These are phyloP conservation scores for Aspergillus versicolor DNA, from an alignment of 2,329 filamentous ascomycete genomes.

Conservation along the genomic window DNA sequence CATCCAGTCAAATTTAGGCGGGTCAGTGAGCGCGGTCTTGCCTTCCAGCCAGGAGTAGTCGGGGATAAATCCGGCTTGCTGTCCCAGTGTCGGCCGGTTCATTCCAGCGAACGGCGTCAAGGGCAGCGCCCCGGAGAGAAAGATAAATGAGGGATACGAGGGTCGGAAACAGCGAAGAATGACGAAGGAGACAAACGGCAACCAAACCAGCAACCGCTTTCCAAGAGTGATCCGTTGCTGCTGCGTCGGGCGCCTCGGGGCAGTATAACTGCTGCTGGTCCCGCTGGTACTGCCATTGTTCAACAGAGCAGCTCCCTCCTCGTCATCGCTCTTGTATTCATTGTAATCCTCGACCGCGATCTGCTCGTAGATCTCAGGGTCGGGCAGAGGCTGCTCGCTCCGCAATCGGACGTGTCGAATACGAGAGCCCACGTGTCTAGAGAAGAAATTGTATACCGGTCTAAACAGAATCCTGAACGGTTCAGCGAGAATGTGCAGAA, in stretches of 20 bases:
- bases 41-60: conserved; percentile 23
- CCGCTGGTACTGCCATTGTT: conserved; percentile 1
- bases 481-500: conserved; percentile 25
- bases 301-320: conserved; percentile 18
- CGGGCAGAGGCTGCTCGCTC: conserved; percentile 12
- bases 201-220: conserved; percentile 22
- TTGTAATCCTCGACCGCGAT: conserved; percentile 25
- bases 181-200: conserved; percentile 22
- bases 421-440: neutral
- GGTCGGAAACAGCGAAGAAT: conserved; percentile 29
- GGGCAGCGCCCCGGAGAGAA: conserved; percentile 26
- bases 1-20: conserved; percentile 27
- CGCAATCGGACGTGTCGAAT: conserved; percentile 9
- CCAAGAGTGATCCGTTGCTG: conserved; percentile 10
- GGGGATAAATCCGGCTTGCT: conserved; percentile 18
- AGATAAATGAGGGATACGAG: conserved; percentile 25
- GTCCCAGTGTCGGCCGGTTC: conserved; percentile 21
- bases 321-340: conserved; percentile 26
- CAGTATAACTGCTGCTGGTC: too few species aligned
- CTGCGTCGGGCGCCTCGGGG: conserved; percentile 3
- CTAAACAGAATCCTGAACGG: conserved; percentile 19
- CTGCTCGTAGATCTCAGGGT: conserved; percentile 26
- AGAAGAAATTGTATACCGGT: conserved; percentile 7
- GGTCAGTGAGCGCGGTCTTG: conserved; percentile 17
- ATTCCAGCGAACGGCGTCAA: conserved; percentile 22